phyloP scores from a whole-genome alignment of 192 early-diverging fungal species.

The Kappamyces sp. region DNA sequence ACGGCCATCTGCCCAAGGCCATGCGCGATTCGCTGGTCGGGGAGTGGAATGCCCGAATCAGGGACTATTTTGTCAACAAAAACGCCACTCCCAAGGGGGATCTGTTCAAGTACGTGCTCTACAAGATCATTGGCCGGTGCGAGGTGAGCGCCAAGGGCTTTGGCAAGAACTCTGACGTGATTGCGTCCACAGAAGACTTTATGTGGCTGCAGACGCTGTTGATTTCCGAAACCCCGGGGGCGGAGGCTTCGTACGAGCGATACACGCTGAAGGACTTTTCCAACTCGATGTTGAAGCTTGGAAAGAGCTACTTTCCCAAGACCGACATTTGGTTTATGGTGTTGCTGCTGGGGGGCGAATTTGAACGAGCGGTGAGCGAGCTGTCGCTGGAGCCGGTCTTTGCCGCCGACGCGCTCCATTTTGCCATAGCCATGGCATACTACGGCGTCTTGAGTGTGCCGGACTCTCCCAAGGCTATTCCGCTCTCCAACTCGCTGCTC shows the following conservation, averaged over 20 bases:
- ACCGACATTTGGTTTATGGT: slow-evolving; percentile 71
- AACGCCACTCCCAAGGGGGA: slow-evolving; percentile 45
- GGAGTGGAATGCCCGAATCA: slow-evolving; percentile 47
- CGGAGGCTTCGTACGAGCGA: slow-evolving; percentile 40
- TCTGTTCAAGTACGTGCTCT: slow-evolving; percentile 87
- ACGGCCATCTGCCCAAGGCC: slow-evolving; percentile 37
- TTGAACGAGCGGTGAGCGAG: slow-evolving; percentile 78
- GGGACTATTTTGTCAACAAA: slow-evolving; percentile 30
- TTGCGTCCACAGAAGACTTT: slow-evolving; percentile 83
- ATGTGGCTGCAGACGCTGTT: slow-evolving; percentile 84
- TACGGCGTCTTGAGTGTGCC: slow-evolving; percentile 73
- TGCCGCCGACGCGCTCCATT: slow-evolving; percentile 82
- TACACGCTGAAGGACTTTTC: slow-evolving; percentile 68
- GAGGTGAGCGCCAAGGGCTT: slow-evolving; percentile 63
- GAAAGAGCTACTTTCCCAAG: slow-evolving; percentile 65
- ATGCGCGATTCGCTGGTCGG: slow-evolving; percentile 51
- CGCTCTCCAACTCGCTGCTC: slow-evolving; percentile 19
- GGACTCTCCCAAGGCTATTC: slow-evolving; percentile 37
- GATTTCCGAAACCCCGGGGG: slow-evolving; percentile 49
- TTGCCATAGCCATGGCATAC: slow-evolving; percentile 76
- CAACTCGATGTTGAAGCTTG: slow-evolving; percentile 56
- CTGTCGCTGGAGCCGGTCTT: slow-evolving; percentile 55
- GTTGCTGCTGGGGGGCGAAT: slow-evolving; percentile 81
- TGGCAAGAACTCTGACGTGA: slow-evolving; percentile 47
- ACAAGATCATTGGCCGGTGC: slow-evolving; percentile 85